A percentile compares a stretch with the other conserved stretches of the same genome.
phyloP scores from a whole-genome alignment of 73 alveolate species.

The Blepharisma stoltei region DNA sequence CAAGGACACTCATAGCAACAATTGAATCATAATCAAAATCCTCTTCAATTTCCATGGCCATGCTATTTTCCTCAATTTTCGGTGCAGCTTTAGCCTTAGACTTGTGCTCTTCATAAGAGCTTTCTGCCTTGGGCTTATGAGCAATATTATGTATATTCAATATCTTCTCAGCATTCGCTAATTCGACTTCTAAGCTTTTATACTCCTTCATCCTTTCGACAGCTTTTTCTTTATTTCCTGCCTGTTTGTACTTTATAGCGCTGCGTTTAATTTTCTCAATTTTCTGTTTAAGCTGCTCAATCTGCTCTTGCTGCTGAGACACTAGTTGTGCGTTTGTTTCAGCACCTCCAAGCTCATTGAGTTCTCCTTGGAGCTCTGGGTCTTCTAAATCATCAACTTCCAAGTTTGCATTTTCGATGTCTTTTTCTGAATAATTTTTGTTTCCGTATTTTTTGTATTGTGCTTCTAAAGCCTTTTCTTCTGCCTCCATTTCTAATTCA shows the following conservation, averaged over 20 bases:
- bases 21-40: not conserved
- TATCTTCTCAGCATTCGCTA: not conserved
- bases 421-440: not conserved
- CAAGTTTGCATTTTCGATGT: conserved; percentile 13
- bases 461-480: not conserved
- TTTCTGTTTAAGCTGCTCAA: not conserved
- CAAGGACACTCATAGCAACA: conserved; percentile 9
- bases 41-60: not conserved
- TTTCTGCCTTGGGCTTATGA: not conserved
- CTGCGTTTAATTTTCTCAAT: not conserved
- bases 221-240: not conserved
- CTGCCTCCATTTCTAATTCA: conserved; percentile 6
- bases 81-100: conserved; percentile 2
- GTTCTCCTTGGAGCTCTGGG: conserved; percentile 13
- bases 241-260: not conserved
- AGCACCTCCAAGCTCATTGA: not conserved
- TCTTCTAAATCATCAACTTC: conserved; percentile 1
- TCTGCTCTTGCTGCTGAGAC: not conserved
- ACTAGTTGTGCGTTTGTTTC: not conserved
- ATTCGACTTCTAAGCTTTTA: not conserved
- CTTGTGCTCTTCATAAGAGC: not conserved
- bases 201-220: not conserved
- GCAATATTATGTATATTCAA: conserved; percentile 8
- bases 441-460: not conserved
- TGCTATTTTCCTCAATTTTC: not conserved